Conservation (phyloP, 1,139 yeast species). For the Lodderomyces margitis region DNA sequence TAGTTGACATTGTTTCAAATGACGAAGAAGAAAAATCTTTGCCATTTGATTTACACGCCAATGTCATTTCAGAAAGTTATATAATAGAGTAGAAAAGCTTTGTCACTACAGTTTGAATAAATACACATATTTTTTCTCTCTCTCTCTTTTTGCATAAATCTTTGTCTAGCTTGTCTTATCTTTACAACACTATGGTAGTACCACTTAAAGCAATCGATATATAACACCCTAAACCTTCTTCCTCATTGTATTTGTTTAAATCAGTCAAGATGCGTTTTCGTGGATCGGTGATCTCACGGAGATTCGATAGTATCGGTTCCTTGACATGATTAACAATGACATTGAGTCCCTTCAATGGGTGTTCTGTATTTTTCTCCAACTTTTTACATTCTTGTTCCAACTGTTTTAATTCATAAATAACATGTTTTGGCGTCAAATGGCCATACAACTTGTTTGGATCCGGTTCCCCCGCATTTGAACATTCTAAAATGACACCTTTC, state of each 20-base stretch:
- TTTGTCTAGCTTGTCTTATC: background rate
- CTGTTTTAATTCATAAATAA: slow-evolving; percentile 55
- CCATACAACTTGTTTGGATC: slow-evolving; percentile 58
- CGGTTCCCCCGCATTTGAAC: slow-evolving; percentile 59
- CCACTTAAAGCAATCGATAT: slow-evolving; percentile 60
- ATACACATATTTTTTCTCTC: background rate
- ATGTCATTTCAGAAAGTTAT: slow-evolving; percentile 63
- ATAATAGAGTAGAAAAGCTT: slow-evolving; percentile 50
- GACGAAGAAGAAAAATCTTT: slow-evolving; percentile 48
- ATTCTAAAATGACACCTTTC: slow-evolving; percentile 66
- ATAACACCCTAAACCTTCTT: slow-evolving; percentile 35
- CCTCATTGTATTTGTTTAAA: slow-evolving; percentile 40
- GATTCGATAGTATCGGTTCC: slow-evolving; percentile 35
- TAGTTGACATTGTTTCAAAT: slow-evolving; percentile 41
- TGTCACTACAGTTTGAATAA: background rate
- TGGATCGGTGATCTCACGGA: slow-evolving; percentile 44
- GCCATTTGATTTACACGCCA: slow-evolving; percentile 70
- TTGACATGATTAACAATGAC: slow-evolving; percentile 74
- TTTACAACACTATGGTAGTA: slow-evolving; percentile 21
- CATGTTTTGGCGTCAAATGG: slow-evolving; percentile 67
- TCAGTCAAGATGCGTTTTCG: slow-evolving; percentile 48
- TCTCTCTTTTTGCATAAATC: background rate
- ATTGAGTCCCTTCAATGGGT: slow-evolving; percentile 47
- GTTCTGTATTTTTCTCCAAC: slow-evolving; percentile 10
- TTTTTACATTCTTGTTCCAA: slow-evolving; percentile 25